Evolutionary conservation across 2,329 filamentous ascomycete species (phyloP), one percentile per base, ranked within the genome.

Genomic region (Pseudogymnoascus sp.): DNA sequence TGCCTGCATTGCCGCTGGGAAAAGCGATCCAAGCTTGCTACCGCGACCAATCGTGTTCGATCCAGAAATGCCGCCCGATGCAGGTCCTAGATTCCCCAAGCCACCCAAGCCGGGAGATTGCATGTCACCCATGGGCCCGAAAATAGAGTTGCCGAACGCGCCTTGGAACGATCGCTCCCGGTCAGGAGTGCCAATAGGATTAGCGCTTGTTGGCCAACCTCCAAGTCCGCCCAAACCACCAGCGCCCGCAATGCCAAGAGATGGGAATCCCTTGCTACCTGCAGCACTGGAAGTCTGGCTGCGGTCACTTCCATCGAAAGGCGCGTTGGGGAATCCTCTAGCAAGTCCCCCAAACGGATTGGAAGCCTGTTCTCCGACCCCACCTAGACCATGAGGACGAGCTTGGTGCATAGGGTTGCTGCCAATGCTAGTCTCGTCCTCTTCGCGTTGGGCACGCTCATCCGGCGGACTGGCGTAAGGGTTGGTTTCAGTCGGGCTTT

Each of bases 401-500:
- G 80, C 78, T 55, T 79, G 77, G 10, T 73, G 69, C 57, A 62
- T 48, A 30, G 62, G 45, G 19, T 70, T 68, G 6, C 59, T 65
- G 13, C 68, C 69, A 58, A 64, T 69, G 18, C 62, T 67, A 55
- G 79, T 77, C 5, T 77, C 74, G 45, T 87, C 81, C 26, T 52
- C 45, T 48, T 80, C 78, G 15, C 82, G 82, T 55, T 89, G 84
- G 4, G 77, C 77, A 45, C 84, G 84, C 23, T 91, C 88, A 35
- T 86, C 88, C 6, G 88, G 84, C 2, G 94, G 94, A 71, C 92
- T 97, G 64, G 92, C 89, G 71, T 94, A 99, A 1, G 94, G 94
- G 70, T 99, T 99, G 2, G 94, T 97, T 68, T 95, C 90, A 0
- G 92, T 94, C 9, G 94, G 94, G 71, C 92, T 97, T 69, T 90